Evolutionary conservation across 2,329 filamentous ascomycete genomes (phyloP), one percentile per base, ranked within the genome.

Genomic region (Cyclaneusma minus): DNA sequence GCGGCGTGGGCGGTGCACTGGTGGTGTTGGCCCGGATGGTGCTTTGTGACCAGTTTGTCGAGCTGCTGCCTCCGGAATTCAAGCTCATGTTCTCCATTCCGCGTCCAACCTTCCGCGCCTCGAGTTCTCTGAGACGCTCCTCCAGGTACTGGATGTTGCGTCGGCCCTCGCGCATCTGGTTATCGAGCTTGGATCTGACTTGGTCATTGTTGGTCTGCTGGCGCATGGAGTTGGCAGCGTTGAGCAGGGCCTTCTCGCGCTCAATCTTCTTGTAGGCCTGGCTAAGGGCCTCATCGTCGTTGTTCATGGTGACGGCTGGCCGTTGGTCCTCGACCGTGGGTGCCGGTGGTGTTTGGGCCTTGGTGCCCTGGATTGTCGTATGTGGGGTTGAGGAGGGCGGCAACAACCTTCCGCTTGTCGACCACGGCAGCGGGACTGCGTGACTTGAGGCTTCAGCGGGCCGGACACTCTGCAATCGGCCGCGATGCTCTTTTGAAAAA

Each of bases 181-280:
- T 79, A 49, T 95, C 87, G 51, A 93, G 73, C 47, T 83, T 73
- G 43, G 85, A 85, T 48, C 84, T 78, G 38, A 95, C 87, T 35
- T 74, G 68, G 41, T 85, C 79, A 55, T 98, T 98, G 60, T 83
- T 82, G 42, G 87, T 94, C 53, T 89, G 85, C 56, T 85, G 78
- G 56, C 84, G 79, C 85, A 98, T 93, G 43, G 80, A 72, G 56
- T 82, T 89, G 41, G 87, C 87, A 45, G 83, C 87, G 54, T 80
- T 80, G 63, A 98, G 89, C 48, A 95, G 74, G 45, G 78, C 80
- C 64, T 85, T 87, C 58, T 98, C 89, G 52, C 87, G 76, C 64
- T 94, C 83, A 55, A 98, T 95, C 77, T 98, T 95, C 62, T 76
- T 79, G 59, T 79, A 73, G 58, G 98, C 84, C 54, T 83, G 79